Conservation (phyloP, 768 basidiomycete genomes). For the Leccinum arenicola region DNA sequence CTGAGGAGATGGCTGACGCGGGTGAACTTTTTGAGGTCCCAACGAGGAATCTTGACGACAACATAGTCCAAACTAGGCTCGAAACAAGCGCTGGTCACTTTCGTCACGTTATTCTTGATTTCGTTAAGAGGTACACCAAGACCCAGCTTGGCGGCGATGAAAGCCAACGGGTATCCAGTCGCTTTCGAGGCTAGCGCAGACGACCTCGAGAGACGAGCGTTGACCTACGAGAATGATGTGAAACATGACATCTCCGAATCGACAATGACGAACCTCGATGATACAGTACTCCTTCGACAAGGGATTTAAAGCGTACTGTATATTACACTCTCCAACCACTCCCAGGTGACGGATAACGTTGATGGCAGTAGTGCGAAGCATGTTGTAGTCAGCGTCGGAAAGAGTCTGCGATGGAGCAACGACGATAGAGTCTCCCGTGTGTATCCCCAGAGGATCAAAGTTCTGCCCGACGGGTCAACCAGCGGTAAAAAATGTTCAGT, state of each 20-base stretch:
- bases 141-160: constrained; percentile 97
- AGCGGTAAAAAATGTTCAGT: neutral
- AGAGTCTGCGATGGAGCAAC: constrained; percentile 97
- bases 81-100: constrained; percentile 95
- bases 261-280: constrained; percentile 66
- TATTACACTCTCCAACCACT: constrained; percentile 98
- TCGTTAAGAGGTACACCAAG: constrained; percentile 96
- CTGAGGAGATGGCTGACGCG: constrained; percentile 89
- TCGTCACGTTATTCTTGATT: constrained; percentile 97
- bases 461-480: constrained; percentile 53
- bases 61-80: constrained; percentile 97
- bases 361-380: constrained; percentile 97
- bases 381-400: constrained; percentile 99
- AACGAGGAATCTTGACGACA: constrained; percentile 98
- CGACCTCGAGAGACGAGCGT: constrained; percentile 96
- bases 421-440: constrained; percentile 98
- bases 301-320: constrained; percentile 97
- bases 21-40: constrained; percentile 98
- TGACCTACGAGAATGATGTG: constrained; percentile 48
- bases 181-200: constrained; percentile 98
- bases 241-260: neutral
- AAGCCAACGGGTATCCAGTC: constrained; percentile 96
- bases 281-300: constrained; percentile 96
- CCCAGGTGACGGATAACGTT: constrained; percentile 99
- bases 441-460: constrained; percentile 97